A percentile compares a stretch with the other conserved stretches of the same genome.
Conservation (phyloP, 768 basidiomycete genomes). For the Tulasnella sp. region DNA sequence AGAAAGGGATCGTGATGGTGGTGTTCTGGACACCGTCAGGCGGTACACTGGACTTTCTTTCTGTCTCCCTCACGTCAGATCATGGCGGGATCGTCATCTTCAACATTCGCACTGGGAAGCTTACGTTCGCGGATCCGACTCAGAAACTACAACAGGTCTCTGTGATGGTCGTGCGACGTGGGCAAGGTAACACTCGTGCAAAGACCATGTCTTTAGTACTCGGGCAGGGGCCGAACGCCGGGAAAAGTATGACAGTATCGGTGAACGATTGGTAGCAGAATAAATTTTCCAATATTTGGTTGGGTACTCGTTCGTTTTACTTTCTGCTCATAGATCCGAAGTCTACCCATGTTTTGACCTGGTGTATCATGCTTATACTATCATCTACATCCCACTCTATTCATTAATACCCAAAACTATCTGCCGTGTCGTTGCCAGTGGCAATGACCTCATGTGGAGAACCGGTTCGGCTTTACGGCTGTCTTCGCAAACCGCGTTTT, state of each 20-base stretch:
- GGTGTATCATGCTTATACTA: no score
- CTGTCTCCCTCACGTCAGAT: conserved; percentile 9
- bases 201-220: conserved; percentile 14
- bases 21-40: conserved; percentile 46
- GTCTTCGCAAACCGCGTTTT: no score
- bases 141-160: conserved; percentile 29
- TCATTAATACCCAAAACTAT: no score
- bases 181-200: background rate
- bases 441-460: no score
- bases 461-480: no score
- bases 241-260: conserved; percentile 1
- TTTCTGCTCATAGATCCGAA: no score
- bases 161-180: conserved; percentile 4
- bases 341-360: no score
- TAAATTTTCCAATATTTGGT: no score
- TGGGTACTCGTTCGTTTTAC: no score
- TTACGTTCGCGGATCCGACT: conserved; percentile 57
- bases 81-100: conserved; percentile 30
- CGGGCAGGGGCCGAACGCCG: conserved; percentile 17
- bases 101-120: conserved; percentile 29
- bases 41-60: conserved; percentile 27
- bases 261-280: no score
- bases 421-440: no score
- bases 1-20: conserved; percentile 33
- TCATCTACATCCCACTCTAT: no score